Base-by-base conservation (phyloP, 768 basidiomycete genomes). In the Rubroboletus satanas region DNA sequence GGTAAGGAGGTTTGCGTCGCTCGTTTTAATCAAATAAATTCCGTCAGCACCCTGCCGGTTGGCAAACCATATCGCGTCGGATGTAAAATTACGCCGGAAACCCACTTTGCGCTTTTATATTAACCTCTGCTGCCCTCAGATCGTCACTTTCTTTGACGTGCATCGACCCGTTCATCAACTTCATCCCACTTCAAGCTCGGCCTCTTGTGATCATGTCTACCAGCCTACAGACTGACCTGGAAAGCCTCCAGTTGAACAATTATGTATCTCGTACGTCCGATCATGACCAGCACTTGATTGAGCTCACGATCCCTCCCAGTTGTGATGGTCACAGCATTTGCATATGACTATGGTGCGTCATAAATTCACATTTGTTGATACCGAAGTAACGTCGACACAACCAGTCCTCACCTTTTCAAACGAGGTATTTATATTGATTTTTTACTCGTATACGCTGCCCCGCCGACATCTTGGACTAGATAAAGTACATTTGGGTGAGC, bases 401-500 rank as follows among this genome's bases (percentile, higher is more conserved):
- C 23, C 41, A 60, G 59, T 45, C 31, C 49, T 60, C 42, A 60
- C 52, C 5, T 7, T 60, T 39, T 9, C 48, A 15, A 10, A 12
- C 0, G 59, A 60, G 59, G 59, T 60, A 54, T 21, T 41, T 46
- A 1, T 15, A 1, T 41, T n/a, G 2, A 23, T 11, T 42, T 32
- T 4, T 41, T 28, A 28, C 6, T 29, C 3, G 14, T 12, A 2
- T 31, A 39, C 32, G 17, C 21, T 21, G 2, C 7, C 11, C 2
- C 4, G 10, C 18, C 1, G 36, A 17, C 21, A n/a, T 4, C 31
- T 14, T 15, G 12, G 8, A n/a, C 12, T 23, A 60, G 59, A 36
- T 59, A n/a, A 35, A 51, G 0, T 15, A 60, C 10, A 43, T 59
- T 4, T 60, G 59, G 59, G 59, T 48, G n/a, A 29, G 57, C 2